phyloP scores from a whole-genome alignment of 1,284 basidiomycete genomes.

The Heterobasidion irregulare region DNA sequence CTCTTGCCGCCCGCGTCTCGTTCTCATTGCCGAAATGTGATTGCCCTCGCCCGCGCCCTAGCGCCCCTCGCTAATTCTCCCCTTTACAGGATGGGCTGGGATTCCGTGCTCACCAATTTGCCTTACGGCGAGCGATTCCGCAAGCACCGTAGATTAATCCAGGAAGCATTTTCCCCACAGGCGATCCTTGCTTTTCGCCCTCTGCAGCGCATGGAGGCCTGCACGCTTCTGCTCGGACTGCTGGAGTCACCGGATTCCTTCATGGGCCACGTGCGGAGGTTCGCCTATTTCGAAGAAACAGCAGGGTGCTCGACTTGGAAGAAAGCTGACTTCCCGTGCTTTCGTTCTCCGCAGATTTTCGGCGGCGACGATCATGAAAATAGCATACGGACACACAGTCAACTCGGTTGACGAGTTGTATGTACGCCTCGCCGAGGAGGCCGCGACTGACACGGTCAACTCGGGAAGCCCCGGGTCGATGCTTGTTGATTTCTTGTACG shows the following conservation, averaged over 20 bases:
- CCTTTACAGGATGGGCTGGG: conserved; percentile 13
- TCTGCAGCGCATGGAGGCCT: conserved; percentile 9
- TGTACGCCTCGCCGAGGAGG: conserved; percentile 32
- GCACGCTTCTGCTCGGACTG: conserved; percentile 7
- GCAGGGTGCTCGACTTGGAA: not conserved
- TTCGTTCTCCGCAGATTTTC: conserved; percentile 11
- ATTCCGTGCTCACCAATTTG: conserved; percentile 8
- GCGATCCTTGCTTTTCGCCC: conserved; percentile 4
- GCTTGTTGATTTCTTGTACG: conserved; percentile 42
- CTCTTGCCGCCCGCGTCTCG: conserved; percentile 12
- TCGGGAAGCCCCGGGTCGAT: conserved; percentile 43
- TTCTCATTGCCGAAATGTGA: conserved; percentile 11
- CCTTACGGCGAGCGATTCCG: conserved; percentile 13
- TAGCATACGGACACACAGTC: conserved; percentile 21
- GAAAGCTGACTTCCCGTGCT: not conserved
- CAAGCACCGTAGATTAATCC: conserved; percentile 12
- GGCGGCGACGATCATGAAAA: conserved; percentile 32
- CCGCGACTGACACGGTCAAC: conserved; percentile 37
- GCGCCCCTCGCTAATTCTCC: not conserved
- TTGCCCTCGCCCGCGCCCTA: no score
- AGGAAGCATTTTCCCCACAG: conserved; percentile 9
- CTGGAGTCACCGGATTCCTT: conserved; percentile 10
- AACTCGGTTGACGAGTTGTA: conserved; percentile 19
- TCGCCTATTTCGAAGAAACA: not conserved
- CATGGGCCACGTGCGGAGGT: conserved; percentile 9